Evolutionary conservation across 2,329 filamentous ascomycete genomes (phyloP), one percentile per base, ranked within the genome.

Genomic region (Botryotinia narcissicola): DNA sequence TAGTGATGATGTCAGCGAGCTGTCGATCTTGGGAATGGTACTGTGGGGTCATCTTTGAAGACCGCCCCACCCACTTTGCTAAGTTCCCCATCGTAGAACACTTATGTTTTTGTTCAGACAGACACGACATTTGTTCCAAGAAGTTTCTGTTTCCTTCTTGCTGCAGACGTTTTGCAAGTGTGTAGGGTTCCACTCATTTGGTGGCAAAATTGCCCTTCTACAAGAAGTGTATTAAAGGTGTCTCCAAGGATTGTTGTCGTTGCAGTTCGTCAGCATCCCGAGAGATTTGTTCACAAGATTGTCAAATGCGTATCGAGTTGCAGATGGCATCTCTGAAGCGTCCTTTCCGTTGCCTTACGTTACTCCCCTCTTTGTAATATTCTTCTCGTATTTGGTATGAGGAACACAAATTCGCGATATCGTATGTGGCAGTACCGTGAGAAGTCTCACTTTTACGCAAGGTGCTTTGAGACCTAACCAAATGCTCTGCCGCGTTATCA

Each of bases 251-350:
- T 18, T 44, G 12, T 67, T n/a, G 4, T 4, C 32, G 18, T 20
- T n/a, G 63, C 32, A 37, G 12, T 67, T 14, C 4, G 10, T 22
- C 22, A 35, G 3, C 9, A 42, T 12, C 2, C 25, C 7, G 14
- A 16, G 18, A 1, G 16, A 1, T 2, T 37, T 12, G 16, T 22
- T 3, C 14, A 48, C 18, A 4, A 22, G 63, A 7, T n/a, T 5
- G 4, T 7, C 25, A 1, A n/a, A n/a, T 8, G 10, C 7, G n/a
- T 0, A 20, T 20, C 1, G 32, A n/a, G 7, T 51, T 14, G 22
- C 14, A 12, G 3, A 37, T 37, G 1, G 0, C 4, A 1, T 9
- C 7, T 25, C 8, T 5, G 12, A 1, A 5, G 14, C 16, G 0
- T 16, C 7, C 10, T 35, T 48, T 0, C 7, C 32, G 12, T 18